A percentile compares a stretch with the other conserved stretches of the same genome.
Conservation (phyloP, 179 eudicot species). For the Heliamphora pulchella region DNA sequence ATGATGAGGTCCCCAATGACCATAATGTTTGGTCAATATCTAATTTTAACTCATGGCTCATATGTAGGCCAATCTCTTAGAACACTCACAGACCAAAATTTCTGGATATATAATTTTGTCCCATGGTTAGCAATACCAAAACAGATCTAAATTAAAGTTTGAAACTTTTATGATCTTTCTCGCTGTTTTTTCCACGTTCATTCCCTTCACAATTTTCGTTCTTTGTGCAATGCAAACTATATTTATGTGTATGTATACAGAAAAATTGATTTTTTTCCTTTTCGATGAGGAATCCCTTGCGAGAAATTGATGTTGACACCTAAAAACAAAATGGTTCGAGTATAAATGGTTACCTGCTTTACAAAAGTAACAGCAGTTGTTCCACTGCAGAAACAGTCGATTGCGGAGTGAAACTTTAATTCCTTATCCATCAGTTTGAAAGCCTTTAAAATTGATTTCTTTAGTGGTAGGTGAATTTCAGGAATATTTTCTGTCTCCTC, state of each 20-base stretch:
- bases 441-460: conserved; percentile 51
- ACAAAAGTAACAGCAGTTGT: conserved; percentile 73
- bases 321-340: not conserved
- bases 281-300: too few species aligned
- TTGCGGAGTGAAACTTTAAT: conserved; percentile 41
- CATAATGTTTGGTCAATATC: not conserved
- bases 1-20: not conserved
- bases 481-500: conserved; percentile 40
- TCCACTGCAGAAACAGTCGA: conserved; percentile 85
- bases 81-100: not conserved
- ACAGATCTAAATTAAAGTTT: not conserved
- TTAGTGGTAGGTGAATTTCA: conserved; percentile 40
- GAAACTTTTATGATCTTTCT: not conserved
- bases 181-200: not conserved
- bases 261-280: not conserved
- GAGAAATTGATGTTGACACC: too few species aligned
- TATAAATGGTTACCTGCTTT: conserved; percentile 47
- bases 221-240: not conserved
- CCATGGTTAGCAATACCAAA: not conserved
- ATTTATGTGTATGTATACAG: not conserved
- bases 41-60: not conserved
- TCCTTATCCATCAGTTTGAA: conserved; percentile 76
- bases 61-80: not conserved
- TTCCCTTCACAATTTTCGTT: not conserved
- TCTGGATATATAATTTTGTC: not conserved